Evolutionary conservation across 1,284 basidiomycete species (phyloP), one percentile per base, ranked within the genome.

Genomic region (Apiotrichum gracile): DNA sequence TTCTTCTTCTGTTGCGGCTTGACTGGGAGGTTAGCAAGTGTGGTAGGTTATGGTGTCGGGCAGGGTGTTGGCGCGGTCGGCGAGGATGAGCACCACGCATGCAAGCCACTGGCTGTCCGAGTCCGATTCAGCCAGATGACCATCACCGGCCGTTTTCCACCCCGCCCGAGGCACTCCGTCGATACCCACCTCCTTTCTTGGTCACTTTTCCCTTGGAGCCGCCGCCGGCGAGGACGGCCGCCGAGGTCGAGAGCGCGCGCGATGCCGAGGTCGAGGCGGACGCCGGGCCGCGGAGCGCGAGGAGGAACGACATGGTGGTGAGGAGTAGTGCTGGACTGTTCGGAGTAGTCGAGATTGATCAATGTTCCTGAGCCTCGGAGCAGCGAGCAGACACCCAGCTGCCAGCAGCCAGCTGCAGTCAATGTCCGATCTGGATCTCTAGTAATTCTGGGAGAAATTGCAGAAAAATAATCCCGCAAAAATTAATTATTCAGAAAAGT

Each of bases 401-500:
- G n/a, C n/a, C n/a, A n/a, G n/a, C n/a, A n/a, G n/a, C n/a, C n/a
- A n/a, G n/a, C n/a, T n/a, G n/a, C n/a, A n/a, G n/a, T n/a, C n/a
- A n/a, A n/a, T n/a, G n/a, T n/a, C n/a, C n/a, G n/a, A n/a, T n/a
- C n/a, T n/a, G n/a, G n/a, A n/a, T n/a, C n/a, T n/a, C 34, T 19
- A 21, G 26, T 12, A 10, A 24, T 47, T 39, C 44, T 24, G 40
- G 56, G 52, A 58, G 47, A 58, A 58, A 54, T 25, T 19, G 16
- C 4, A 24, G 43, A 42, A 33, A 13, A 59, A 58, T 48, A 40
- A 51, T 40, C 4, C 9, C n/a, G 40, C 17, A 22, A 49, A 55
- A n/a, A n/a, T n/a, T n/a, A n/a, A n/a, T n/a, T 44, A 49, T 55
- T 55, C 49, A 51, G 59, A 61, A 42, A 60, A 58, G 49, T 55